These are phyloP conservation scores for Geotrichum carabidarum DNA, from an alignment of 1,139 yeast genomes.

Conservation along the genomic window DNA sequence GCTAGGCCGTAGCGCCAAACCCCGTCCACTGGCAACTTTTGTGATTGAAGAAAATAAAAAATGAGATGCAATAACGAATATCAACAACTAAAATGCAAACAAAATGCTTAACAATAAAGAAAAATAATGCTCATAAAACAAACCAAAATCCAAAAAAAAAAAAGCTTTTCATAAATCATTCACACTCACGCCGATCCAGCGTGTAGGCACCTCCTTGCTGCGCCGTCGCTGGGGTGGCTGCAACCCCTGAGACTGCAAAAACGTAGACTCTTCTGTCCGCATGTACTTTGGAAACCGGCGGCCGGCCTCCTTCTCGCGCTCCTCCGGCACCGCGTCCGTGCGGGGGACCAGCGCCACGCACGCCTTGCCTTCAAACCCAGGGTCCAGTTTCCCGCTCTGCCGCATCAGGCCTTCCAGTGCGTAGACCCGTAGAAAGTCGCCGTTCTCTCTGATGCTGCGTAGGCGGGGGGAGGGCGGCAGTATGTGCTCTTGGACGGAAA, in stretches of 20 bases:
- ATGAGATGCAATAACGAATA: neutral
- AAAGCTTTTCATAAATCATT: neutral
- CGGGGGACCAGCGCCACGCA: slow-evolving; percentile 12
- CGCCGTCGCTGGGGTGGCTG: neutral
- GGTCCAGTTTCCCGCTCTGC: slow-evolving; percentile 34
- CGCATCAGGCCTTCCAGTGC: slow-evolving; percentile 37
- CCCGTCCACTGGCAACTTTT: too few species aligned
- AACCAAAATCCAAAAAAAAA: neutral
- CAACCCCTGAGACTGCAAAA: neutral
- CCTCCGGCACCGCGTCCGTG: neutral
- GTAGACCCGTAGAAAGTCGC: slow-evolving; percentile 36
- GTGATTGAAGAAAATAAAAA: too few species aligned
- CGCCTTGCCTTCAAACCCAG: slow-evolving; percentile 26
- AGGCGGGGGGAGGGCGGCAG: slow-evolving; percentile 11
- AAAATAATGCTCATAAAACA: neutral
- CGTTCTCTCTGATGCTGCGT: slow-evolving; percentile 30
- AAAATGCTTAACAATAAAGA: neutral
- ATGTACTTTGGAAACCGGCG: neutral
- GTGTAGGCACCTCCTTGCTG: neutral
- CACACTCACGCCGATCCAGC: neutral
- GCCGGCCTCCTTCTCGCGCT: neutral
- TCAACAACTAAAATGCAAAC: neutral
- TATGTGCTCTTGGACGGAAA: slow-evolving; percentile 7
- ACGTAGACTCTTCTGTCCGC: neutral
- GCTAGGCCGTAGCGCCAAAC: too few species aligned